phyloP scores from a whole-genome alignment of 2,329 filamentous ascomycete genomes.

The Colletotrichum simmondsii region DNA sequence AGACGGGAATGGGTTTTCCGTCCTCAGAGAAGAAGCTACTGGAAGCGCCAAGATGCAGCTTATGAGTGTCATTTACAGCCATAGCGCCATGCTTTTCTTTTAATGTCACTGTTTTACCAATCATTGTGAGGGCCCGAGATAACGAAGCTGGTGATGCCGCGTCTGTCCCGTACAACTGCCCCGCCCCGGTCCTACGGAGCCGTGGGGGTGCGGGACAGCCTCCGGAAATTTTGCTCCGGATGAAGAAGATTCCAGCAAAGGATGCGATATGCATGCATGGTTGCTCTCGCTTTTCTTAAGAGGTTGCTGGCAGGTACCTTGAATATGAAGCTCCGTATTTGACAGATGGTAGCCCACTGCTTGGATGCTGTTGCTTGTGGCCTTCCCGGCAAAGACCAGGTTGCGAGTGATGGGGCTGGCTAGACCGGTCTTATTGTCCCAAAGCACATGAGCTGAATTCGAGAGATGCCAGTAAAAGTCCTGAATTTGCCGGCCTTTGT shows the following conservation, averaged over 20 bases:
- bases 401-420: too few relatives aligned
- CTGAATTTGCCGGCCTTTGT: too few relatives aligned
- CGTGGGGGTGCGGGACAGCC: not conserved
- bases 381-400: too few relatives aligned
- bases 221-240: conserved; percentile 17
- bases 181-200: conserved; percentile 10
- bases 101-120: not conserved
- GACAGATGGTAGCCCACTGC: not conserved
- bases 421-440: too few relatives aligned
- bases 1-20: not conserved
- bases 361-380: not conserved
- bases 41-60: not conserved
- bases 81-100: not conserved
- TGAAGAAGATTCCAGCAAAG: conserved; percentile 24
- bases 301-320: too few relatives aligned
- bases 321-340: too few relatives aligned
- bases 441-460: too few relatives aligned
- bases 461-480: too few relatives aligned
- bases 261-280: not conserved
- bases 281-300: not conserved
- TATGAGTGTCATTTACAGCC: not conserved
- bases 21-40: not conserved
- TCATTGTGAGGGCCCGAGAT: conserved; percentile 11
- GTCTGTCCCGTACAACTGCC: not conserved
- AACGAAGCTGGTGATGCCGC: conserved; percentile 18